These are phyloP conservation scores for Pedinophyceae sp. DNA, from an alignment of 139 green algal species.

Conservation along the genomic window DNA sequence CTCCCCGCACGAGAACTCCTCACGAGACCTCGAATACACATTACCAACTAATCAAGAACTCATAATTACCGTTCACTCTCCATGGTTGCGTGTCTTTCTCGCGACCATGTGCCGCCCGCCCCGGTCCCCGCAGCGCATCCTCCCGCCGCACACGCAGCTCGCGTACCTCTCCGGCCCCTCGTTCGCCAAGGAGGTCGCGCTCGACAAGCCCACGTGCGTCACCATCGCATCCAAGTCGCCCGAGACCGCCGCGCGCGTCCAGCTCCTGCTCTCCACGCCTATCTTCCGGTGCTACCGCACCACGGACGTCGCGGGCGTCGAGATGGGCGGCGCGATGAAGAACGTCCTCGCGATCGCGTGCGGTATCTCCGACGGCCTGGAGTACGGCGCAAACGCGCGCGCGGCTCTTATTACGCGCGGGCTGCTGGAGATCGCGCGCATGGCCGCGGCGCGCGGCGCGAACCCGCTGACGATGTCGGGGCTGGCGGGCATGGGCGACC, in stretches of 20 bases:
- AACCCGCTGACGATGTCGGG: constrained; percentile 60
- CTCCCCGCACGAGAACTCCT: too few species aligned
- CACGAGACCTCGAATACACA: too few species aligned
- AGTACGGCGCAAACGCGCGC: constrained; percentile 31
- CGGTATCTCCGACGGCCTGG: constrained; percentile 41
- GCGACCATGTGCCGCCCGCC: too few species aligned
- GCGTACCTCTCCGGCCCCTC: constrained; percentile 40
- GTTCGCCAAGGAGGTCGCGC: constrained; percentile 40
- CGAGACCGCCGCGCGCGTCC: constrained; percentile 9
- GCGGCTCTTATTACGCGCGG: constrained; percentile 18
- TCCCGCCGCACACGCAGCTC: constrained; percentile 19
- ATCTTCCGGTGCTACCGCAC: constrained; percentile 44
- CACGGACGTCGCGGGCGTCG: constrained; percentile 31
- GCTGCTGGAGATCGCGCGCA: constrained; percentile 19
- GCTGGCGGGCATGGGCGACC: constrained; percentile 49
- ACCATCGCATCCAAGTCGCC: constrained; percentile 30
- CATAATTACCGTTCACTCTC: too few species aligned
- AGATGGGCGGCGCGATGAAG: constrained; percentile 45
- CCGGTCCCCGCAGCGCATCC: constrained; percentile 37
- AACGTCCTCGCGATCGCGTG: constrained; percentile 50
- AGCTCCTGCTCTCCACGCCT: constrained; percentile 26
- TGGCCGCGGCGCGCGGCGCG: constrained; percentile 35
- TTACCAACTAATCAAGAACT: too few species aligned
- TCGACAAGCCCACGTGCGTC: constrained; percentile 24
- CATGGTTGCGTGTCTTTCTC: too few species aligned